phyloP scores from a whole-genome alignment of 805 yeast genomes.

The Metschnikowia kunwiensis region DNA sequence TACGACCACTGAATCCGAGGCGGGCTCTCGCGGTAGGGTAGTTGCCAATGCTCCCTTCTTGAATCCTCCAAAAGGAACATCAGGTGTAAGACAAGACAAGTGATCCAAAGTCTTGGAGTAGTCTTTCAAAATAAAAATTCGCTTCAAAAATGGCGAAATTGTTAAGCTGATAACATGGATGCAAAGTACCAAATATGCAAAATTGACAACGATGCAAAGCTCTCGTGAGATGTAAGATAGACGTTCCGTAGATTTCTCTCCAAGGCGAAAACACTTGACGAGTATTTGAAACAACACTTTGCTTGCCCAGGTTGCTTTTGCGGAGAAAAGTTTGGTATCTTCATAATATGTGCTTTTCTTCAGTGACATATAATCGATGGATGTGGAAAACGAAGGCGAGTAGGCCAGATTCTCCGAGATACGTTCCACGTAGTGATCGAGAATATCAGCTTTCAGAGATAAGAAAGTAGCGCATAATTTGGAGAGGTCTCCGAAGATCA shows the following conservation, averaged over 20 bases:
- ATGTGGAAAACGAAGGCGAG: neutral
- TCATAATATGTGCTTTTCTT: slow-evolving; percentile 2
- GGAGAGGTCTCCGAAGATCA: neutral
- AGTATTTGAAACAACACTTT: neutral
- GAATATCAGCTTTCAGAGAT: neutral
- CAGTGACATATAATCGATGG: slow-evolving; percentile 1
- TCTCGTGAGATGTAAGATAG: slow-evolving; percentile 14
- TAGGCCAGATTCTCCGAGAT: neutral
- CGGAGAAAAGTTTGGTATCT: slow-evolving; percentile 2
- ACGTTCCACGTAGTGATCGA: neutral
- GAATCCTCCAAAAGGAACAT: slow-evolving; percentile 19
- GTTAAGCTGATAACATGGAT: slow-evolving; percentile 27
- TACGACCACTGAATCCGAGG: slow-evolving; percentile 15
- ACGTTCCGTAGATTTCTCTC: slow-evolving; percentile 1
- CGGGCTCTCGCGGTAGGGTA: slow-evolving; percentile 10
- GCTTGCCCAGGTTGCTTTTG: slow-evolving; percentile 8
- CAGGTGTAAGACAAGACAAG: slow-evolving; percentile 22
- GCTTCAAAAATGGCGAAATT: slow-evolving; percentile 18
- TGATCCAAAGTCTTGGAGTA: slow-evolving; percentile 23
- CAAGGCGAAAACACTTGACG: neutral
- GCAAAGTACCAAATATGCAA: slow-evolving; percentile 24
- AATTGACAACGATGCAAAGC: slow-evolving; percentile 14
- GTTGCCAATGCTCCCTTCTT: slow-evolving; percentile 10
- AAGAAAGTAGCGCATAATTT: neutral
- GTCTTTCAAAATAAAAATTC: slow-evolving; percentile 18